Conservation (phyloP, 1,284 basidiomycete species). For the Ustilago tritici region DNA sequence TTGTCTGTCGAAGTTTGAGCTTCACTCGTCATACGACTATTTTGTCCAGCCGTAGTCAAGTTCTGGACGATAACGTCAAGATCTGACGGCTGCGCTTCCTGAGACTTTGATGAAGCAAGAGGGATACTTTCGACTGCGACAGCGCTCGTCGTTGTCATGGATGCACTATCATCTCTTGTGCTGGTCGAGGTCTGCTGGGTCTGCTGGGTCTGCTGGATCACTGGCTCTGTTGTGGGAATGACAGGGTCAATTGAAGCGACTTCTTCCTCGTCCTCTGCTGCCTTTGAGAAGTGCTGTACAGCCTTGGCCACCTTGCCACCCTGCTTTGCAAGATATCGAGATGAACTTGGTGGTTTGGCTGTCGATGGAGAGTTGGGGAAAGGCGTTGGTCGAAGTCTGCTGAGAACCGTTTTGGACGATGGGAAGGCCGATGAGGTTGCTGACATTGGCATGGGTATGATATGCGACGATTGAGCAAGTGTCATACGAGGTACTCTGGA, state of each 20-base stretch:
- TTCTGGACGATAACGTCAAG: neutral
- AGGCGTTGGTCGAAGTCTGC: slow-evolving; percentile 9
- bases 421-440: slow-evolving; percentile 5
- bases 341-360: neutral
- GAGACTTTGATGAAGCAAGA: too few relatives aligned
- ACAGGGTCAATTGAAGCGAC: neutral
- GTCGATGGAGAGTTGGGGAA: slow-evolving; percentile 15
- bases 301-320: slow-evolving; percentile 29
- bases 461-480: slow-evolving; percentile 36
- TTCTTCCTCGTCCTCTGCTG: neutral
- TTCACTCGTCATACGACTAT: neutral
- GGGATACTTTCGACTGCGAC: neutral
- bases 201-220: too few relatives aligned
- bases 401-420: slow-evolving; percentile 4
- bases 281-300: slow-evolving; percentile 18
- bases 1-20: neutral
- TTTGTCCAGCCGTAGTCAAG: neutral
- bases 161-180: neutral
- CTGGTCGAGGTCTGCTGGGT: neutral
- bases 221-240: neutral
- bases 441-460: slow-evolving; percentile 22
- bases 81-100: neutral
- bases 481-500: slow-evolving; percentile 47
- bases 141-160: neutral
- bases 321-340: neutral